Conservation (phyloP, 352 stramenopile species). For the Globisporangium solare region DNA sequence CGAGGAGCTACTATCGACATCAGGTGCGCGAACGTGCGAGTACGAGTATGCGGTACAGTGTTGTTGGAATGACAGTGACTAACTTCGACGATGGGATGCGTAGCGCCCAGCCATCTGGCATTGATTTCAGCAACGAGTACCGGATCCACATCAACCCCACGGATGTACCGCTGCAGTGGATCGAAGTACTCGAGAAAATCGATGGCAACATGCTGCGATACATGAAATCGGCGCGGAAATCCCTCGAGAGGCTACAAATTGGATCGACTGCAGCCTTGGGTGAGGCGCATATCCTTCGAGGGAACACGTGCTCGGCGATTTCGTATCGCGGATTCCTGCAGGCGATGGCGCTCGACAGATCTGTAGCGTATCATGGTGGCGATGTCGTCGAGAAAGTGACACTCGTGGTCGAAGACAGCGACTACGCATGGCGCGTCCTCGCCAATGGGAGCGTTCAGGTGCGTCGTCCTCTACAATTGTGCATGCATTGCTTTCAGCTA, state of each 20-base stretch:
- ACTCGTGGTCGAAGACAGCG: constrained; percentile 43
- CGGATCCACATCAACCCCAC: constrained; percentile 46
- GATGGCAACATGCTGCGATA: constrained; percentile 42
- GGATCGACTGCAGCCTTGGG: constrained; percentile 32
- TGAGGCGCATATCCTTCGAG: constrained; percentile 28
- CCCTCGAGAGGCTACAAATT: constrained; percentile 25
- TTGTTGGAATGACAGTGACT: too few relatives aligned
- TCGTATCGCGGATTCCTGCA: constrained; percentile 53
- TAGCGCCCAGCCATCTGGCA: constrained; percentile 41
- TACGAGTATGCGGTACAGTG: too few relatives aligned
- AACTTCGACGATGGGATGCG: too few relatives aligned
- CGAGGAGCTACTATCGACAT: constrained; percentile 33
- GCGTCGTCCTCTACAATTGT: background rate
- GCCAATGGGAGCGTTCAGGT: constrained; percentile 37
- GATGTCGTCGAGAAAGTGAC: constrained; percentile 31
- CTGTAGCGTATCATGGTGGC: constrained; percentile 5
- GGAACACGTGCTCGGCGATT: constrained; percentile 45
- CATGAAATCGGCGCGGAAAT: constrained; percentile 34
- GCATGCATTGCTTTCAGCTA: background rate
- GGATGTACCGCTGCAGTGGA: constrained; percentile 60
- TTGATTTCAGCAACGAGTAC: constrained; percentile 59
- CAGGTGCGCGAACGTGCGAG: constrained; percentile 18
- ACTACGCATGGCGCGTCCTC: constrained; percentile 33
- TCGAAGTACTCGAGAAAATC: constrained; percentile 52
- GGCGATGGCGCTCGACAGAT: constrained; percentile 19